Percentiles rank a stretch among this genome's conserved stretches.
Conservation (phyloP, 352 stramenopile genomes). For the Globisporangium rhizosaccharum region DNA sequence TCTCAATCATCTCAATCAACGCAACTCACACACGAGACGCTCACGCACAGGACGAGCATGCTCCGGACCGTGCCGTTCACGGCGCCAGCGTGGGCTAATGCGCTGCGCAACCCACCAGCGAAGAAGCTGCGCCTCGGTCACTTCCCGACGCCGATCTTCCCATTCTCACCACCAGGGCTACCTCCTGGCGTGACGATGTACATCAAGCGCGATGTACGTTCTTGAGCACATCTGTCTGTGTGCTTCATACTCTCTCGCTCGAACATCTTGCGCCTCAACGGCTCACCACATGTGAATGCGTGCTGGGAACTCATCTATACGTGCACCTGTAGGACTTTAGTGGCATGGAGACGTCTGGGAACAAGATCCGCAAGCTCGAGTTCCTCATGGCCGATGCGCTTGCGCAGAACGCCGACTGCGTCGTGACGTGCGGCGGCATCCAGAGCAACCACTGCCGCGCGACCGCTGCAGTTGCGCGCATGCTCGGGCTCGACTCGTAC, state of each 20-base stretch:
- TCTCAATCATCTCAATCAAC: too few species aligned
- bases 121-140: constrained; percentile 60
- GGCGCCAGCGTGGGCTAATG: constrained; percentile 50
- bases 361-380: constrained; percentile 95
- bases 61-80: constrained; percentile 58
- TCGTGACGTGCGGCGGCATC: constrained; percentile 91
- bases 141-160: constrained; percentile 79
- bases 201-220: constrained; percentile 74
- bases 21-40: too few species aligned
- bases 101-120: constrained; percentile 35
- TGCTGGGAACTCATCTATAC: background rate
- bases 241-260: background rate
- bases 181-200: constrained; percentile 67
- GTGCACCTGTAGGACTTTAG: constrained; percentile 56
- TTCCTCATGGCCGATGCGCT: constrained; percentile 91
- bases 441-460: constrained; percentile 94
- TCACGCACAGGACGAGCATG: constrained; percentile 21
- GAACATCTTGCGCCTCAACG: background rate
- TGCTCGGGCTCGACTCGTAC: constrained; percentile 90
- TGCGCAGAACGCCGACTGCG: constrained; percentile 73
- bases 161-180: constrained; percentile 62
- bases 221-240: background rate
- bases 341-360: constrained; percentile 90
- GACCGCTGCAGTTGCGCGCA: constrained; percentile 76
- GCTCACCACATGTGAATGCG: background rate